Evolutionary conservation across 2,329 filamentous ascomycete genomes (phyloP), one percentile per base, ranked within the genome.

Genomic region (Fusarium verticillioides): DNA sequence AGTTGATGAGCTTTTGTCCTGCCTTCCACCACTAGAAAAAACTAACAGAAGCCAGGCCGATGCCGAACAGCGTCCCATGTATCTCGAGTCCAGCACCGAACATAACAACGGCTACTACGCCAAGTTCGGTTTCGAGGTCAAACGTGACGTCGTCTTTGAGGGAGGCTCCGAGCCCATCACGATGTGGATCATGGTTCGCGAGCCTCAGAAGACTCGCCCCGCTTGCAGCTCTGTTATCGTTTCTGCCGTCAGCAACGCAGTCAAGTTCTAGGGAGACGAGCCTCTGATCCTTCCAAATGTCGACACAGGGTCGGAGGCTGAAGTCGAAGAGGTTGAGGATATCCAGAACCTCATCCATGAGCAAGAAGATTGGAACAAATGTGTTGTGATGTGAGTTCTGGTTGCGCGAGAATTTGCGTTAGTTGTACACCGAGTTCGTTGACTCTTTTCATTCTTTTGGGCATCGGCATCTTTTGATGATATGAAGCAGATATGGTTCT

Each of bases 151-250:
- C 74, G 86, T 87, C 78, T 84, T 95, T 76, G 84, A 87, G 78
- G 84, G 91, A 56, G 89, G 86, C 15, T 80, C 82, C 34, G 84
- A 87, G 67, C 88, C 91, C 34, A 87, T 95, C 56, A 85, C 85
- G 65, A 84, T 96, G 81, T 92, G 93, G 79, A 92, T 95, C 83
- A 97, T 97, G 94, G 91, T 96, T 59, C 87, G 93, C 68, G 92
- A 95, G 85, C 92, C 93, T 58, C 84, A 83, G 77, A 74, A 73
- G 53, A 74, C 75, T 61, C 78, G 79, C 61, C 71, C 65, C 49
- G 57, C 60, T 46, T 81, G 80, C 72, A 71, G 77, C 26, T 43
- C 72, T 30, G 53, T 74, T 37, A 46, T 78, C 52, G 52, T 78
- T 39, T 69, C 75, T 47, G 54, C 74, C 47, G 66, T 77, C 15